A percentile compares a stretch with the other conserved stretches of the same genome.
phyloP scores from a whole-genome alignment of 805 yeast genomes.

The Huiozyma sinensis region DNA sequence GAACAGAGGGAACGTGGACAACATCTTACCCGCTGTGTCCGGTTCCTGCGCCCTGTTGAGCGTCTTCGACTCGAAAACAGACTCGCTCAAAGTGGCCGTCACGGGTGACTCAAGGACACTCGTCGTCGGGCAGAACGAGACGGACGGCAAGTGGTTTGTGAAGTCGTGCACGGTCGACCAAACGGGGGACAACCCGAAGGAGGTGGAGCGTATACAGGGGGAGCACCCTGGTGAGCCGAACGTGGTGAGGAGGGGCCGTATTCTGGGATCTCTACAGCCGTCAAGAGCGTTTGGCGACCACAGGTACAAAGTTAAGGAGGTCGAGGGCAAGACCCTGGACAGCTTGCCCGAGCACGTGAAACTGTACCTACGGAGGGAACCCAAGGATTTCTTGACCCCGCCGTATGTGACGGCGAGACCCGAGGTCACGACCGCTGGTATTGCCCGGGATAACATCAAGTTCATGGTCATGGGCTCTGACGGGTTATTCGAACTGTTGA shows the following conservation, averaged over 20 bases:
- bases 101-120: conserved; percentile 95
- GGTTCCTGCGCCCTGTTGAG: conserved; percentile 91
- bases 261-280: conserved; percentile 89
- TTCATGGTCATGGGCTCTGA: conserved; percentile 90
- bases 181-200: conserved; percentile 84
- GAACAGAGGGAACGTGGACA: conserved; percentile 40
- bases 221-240: conserved; percentile 91
- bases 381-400: conserved; percentile 69
- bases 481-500: conserved; percentile 83
- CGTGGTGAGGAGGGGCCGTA: conserved; percentile 77
- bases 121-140: conserved; percentile 53
- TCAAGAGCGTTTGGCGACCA: conserved; percentile 97
- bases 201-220: conserved; percentile 66
- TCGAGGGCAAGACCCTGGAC: conserved; percentile 31
- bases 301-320: conserved; percentile 69
- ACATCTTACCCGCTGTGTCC: conserved; percentile 84
- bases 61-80: conserved; percentile 69
- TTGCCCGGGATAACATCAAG: conserved; percentile 53
- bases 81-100: conserved; percentile 75
- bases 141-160: conserved; percentile 72
- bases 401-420: conserved; percentile 98
- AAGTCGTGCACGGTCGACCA: conserved; percentile 81
- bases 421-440: conserved; percentile 70
- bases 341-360: conserved; percentile 69
- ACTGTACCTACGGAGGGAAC: conserved; percentile 72